Percentiles rank a stretch among this genome's conserved stretches.
These are phyloP conservation scores for Globisporangium viniferum DNA, from an alignment of 352 stramenopile genomes.

Conservation along the genomic window DNA sequence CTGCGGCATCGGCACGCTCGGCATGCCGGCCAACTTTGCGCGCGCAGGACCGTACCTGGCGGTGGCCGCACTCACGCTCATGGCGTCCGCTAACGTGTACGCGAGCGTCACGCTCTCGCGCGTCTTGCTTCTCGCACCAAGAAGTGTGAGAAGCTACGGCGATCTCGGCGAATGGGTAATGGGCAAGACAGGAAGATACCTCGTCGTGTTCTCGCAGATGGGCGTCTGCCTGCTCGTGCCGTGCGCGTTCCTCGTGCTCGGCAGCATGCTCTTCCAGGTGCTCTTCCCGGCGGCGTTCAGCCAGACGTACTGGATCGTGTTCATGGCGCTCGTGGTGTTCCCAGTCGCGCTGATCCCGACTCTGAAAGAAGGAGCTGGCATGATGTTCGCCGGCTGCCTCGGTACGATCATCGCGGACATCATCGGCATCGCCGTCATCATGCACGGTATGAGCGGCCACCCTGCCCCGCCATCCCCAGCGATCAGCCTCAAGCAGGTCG, in stretches of 20 bases:
- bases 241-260: slow-evolving; percentile 49
- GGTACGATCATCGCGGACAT: slow-evolving; percentile 44
- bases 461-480: slow-evolving; percentile 28
- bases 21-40: slow-evolving; percentile 51
- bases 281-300: slow-evolving; percentile 52
- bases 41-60: slow-evolving; percentile 41
- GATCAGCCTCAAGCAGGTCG: slow-evolving; percentile 37
- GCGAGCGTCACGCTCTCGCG: slow-evolving; percentile 39
- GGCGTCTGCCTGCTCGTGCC: slow-evolving; percentile 42
- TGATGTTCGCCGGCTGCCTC: slow-evolving; percentile 35
- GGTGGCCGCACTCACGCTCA: slow-evolving; percentile 41
- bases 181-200: slow-evolving; percentile 36
- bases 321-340: slow-evolving; percentile 37
- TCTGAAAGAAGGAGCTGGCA: slow-evolving; percentile 37
- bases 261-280: slow-evolving; percentile 40
- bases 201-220: slow-evolving; percentile 39
- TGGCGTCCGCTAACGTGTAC: slow-evolving; percentile 49
- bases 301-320: slow-evolving; percentile 39
- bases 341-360: slow-evolving; percentile 40
- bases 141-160: slow-evolving; percentile 38
- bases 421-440: slow-evolving; percentile 31
- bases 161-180: slow-evolving; percentile 48
- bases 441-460: slow-evolving; percentile 33
- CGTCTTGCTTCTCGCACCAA: slow-evolving; percentile 38
- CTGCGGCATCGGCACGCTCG: slow-evolving; percentile 56